These are phyloP conservation scores for Beauveria varroae DNA, from an alignment of 2,329 filamentous ascomycete genomes.

Conservation along the genomic window DNA sequence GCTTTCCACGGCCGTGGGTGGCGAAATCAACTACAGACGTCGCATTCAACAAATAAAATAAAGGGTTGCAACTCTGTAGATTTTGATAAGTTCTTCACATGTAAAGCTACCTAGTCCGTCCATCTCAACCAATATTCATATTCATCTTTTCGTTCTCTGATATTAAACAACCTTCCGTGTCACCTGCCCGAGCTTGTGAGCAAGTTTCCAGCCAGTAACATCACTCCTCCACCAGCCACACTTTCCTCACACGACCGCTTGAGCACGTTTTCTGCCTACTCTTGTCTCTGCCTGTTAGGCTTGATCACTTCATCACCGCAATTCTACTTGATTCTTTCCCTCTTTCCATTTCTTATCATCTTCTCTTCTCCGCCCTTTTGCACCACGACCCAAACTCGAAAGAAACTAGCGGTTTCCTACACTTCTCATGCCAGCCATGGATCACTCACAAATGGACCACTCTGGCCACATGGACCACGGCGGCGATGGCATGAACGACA, in stretches of 20 bases:
- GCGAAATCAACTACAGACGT: too few relatives aligned
- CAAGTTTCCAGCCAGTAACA: background rate
- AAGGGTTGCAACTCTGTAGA: background rate
- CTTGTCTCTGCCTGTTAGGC: background rate
- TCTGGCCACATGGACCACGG: conserved; percentile 32
- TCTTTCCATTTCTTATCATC: background rate
- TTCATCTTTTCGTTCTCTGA: background rate
- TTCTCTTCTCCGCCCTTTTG: background rate
- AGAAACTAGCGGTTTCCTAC: conserved; percentile 16
- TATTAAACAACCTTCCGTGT: background rate
- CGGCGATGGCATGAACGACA: conserved; percentile 50
- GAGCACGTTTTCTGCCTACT: conserved; percentile 27
- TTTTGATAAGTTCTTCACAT: background rate
- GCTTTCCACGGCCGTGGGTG: background rate
- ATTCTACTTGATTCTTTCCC: background rate
- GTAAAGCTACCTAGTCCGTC: too few relatives aligned
- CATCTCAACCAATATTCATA: background rate
- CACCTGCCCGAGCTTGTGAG: conserved; percentile 2
- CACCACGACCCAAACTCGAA: background rate
- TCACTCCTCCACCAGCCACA: conserved; percentile 3
- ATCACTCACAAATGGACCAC: conserved; percentile 39
- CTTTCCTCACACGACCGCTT: conserved; percentile 28
- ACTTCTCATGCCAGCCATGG: conserved; percentile 16
- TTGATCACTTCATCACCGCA: conserved; percentile 2
- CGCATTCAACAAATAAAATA: too few relatives aligned